Percentiles rank a stretch among this genome's conserved stretches.
These are phyloP conservation scores for Aspergillus spinulosporus DNA, from an alignment of 2,329 filamentous ascomycete genomes.

Conservation along the genomic window DNA sequence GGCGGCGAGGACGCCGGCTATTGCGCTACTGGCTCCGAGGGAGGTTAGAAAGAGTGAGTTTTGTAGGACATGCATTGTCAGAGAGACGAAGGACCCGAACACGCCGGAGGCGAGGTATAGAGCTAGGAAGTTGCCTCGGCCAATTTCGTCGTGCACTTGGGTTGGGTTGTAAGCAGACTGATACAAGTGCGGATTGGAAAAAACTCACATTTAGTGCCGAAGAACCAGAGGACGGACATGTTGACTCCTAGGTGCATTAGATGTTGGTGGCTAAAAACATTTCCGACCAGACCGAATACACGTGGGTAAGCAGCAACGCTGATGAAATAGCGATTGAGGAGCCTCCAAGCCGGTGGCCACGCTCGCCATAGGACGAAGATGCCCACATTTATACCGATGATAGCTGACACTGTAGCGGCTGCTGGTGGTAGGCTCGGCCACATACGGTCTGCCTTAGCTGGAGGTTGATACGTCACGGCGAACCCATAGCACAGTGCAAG, in stretches of 20 bases:
- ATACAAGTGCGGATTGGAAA: neutral
- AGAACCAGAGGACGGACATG: conserved; percentile 55
- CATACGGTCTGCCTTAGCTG: conserved; percentile 49
- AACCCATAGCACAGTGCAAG: conserved; percentile 47
- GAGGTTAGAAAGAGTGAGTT: conserved; percentile 48
- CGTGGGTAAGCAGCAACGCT: conserved; percentile 55
- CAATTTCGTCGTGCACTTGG: conserved; percentile 57
- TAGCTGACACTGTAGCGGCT: conserved; percentile 51
- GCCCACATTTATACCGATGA: conserved; percentile 53
- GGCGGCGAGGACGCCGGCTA: conserved; percentile 52
- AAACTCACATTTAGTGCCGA: conserved; percentile 51
- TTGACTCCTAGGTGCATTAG: conserved; percentile 55
- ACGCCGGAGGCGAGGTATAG: conserved; percentile 53
- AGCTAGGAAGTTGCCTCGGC: conserved; percentile 56
- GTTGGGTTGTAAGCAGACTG: neutral
- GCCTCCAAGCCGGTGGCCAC: conserved; percentile 53
- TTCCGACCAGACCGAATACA: conserved; percentile 54
- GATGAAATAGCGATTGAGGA: conserved; percentile 59
- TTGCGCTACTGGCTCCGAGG: conserved; percentile 54
- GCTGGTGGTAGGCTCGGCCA: conserved; percentile 53
- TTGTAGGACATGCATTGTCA: conserved; percentile 47
- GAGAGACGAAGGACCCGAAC: conserved; percentile 48
- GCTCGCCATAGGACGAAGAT: conserved; percentile 55
- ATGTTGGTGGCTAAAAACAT: conserved; percentile 59
- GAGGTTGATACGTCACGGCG: conserved; percentile 51